Base-by-base conservation (phyloP, 768 basidiomycete species). In the Termitomyces sp. region DNA sequence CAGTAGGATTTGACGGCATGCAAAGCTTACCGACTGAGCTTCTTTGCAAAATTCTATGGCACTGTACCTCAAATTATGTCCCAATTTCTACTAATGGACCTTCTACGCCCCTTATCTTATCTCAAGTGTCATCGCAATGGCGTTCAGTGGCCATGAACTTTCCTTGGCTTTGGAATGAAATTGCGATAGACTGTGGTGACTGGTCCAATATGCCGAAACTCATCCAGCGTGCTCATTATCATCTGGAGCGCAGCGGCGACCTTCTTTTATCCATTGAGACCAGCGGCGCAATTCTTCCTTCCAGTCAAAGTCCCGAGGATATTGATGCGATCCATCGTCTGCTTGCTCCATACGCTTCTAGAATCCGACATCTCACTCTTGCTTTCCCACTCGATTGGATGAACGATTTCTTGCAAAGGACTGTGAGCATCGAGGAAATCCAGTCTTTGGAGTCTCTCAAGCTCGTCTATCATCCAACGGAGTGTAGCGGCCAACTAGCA, bases 281-380 rank as follows among this genome's bases (percentile, higher is more conserved):
- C 7, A 44, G 22, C 5, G 53, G 53, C 2, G 15, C 21, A 2
- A 50, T 50, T n/a, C 28, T 0, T 34, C 15, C 30, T 28, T 40
- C 30, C 11, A 32, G 30, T 2, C 41, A 6, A 52, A 12, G 19
- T 46, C 40, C 19, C 8, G 14, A 1, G 12, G 54, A 55, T 10
- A 32, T 21, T 2, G 26, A 21, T 15, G 38, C 24, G 2, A 55
- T 60, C 10, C 22, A 26, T 15, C 24, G 30, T 9, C 43, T 60
- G 7, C 14, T 60, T 1, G 1, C n/a, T 1, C 53, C 59, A 9
- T 60, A 54, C 42, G 45, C 37, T 8, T 2, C 24, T 15, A 45
- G 56, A 32, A 57, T 57, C 14, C 50, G 42, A 11, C 59, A 60
- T 22, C 37, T 57, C 41, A 55, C 56, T 9, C 56, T 60, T 9